phyloP scores from a whole-genome alignment of 75 land plant genomes.

The Adiantum capillusveneris region DNA sequence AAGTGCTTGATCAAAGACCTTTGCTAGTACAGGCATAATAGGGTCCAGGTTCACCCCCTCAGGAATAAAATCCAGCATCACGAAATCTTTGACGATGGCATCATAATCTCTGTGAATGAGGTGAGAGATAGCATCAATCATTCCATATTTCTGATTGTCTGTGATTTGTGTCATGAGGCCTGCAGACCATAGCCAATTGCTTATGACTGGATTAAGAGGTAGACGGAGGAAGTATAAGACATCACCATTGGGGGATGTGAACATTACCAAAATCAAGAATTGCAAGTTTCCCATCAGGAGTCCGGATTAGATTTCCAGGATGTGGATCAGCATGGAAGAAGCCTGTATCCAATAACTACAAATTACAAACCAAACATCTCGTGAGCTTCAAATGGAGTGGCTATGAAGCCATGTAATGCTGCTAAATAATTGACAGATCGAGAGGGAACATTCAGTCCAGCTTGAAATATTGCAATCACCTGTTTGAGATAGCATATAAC shows the following conservation, averaged over 20 bases:
- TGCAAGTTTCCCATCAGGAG: slow-evolving; percentile 98
- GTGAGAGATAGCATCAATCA: slow-evolving; percentile 99
- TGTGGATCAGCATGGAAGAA: slow-evolving; percentile 99
- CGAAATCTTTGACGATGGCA: slow-evolving; percentile 97
- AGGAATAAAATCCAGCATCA: slow-evolving; percentile 87
- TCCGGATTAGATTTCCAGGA: slow-evolving; percentile 97
- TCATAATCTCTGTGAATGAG: slow-evolving; percentile 96
- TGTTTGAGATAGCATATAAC: slow-evolving; percentile 99
- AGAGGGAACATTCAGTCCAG: not conserved
- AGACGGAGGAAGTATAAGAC: not conserved
- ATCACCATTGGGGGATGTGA: not conserved
- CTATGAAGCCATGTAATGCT: too few species aligned
- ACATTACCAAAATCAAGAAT: slow-evolving; percentile 95
- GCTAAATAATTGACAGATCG: not conserved
- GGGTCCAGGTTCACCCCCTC: slow-evolving; percentile 96
- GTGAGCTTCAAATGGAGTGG: too few species aligned
- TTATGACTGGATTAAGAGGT: not conserved
- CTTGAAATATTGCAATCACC: slow-evolving; percentile 34
- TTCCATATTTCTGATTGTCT: slow-evolving; percentile 97
- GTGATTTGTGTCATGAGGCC: slow-evolving; percentile 96
- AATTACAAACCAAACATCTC: too few species aligned
- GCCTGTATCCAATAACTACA: slow-evolving; percentile 93
- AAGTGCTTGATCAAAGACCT: slow-evolving; percentile 99
- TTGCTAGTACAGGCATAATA: slow-evolving; percentile 91
- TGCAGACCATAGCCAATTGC: slow-evolving; percentile 18